Conservation (phyloP, 73 alveolate species). For the Symbiodinium pilosum region DNA sequence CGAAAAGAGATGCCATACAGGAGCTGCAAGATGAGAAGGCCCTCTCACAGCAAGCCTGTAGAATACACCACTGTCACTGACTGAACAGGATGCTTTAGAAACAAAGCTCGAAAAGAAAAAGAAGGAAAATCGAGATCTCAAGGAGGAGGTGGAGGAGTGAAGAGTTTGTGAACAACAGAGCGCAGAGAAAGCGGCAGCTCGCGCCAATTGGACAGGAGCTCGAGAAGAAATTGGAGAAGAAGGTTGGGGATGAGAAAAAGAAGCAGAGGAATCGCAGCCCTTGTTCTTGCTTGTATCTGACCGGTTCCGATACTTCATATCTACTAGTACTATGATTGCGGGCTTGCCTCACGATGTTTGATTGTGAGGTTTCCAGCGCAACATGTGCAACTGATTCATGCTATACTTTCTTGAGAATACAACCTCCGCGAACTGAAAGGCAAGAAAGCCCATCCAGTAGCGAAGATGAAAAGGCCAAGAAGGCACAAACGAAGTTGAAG, state of each 20-base stretch:
- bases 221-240: slow-evolving; percentile 51
- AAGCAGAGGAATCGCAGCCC: too few species aligned
- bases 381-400: too few species aligned
- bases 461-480: slow-evolving; percentile 63
- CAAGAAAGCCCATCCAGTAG: slow-evolving; percentile 60
- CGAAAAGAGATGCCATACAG: slow-evolving; percentile 77
- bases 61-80: neutral
- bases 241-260: slow-evolving; percentile 47
- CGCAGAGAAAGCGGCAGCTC: too few species aligned
- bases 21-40: slow-evolving; percentile 35
- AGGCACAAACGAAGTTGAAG: slow-evolving; percentile 48
- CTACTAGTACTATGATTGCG: too few species aligned
- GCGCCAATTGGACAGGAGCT: neutral
- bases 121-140: slow-evolving; percentile 76
- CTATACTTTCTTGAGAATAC: too few species aligned
- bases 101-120: slow-evolving; percentile 86
- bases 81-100: slow-evolving; percentile 34
- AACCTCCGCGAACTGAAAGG: neutral
- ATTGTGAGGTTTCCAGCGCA: neutral
- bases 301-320: too few species aligned
- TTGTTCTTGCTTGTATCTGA: too few species aligned
- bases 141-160: slow-evolving; percentile 63
- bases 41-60: neutral
- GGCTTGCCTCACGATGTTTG: too few species aligned
- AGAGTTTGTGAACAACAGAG: too few species aligned